Percentiles rank a stretch among this genome's conserved stretches.
Evolutionary conservation across 352 stramenopile species (phyloP).

Genomic region (Thalassiosira livingstoniorum): DNA sequence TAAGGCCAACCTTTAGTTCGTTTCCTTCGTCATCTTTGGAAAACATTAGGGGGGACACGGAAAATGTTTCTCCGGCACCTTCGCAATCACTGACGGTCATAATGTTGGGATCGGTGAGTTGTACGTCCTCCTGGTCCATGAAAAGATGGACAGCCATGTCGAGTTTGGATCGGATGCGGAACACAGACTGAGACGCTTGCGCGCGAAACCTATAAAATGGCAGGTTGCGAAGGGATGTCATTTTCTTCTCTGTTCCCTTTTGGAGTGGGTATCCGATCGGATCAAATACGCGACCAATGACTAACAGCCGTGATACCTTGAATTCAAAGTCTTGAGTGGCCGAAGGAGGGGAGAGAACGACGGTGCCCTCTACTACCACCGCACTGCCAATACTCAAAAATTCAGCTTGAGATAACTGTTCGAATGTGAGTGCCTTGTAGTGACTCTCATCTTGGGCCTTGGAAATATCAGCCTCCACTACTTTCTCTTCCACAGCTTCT

Average conservation of each 20-base stretch:
- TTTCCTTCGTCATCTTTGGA: constrained; percentile 41
- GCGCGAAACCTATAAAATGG: constrained; percentile 65
- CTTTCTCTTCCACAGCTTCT: background rate
- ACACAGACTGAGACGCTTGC: constrained; percentile 62
- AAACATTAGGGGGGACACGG: constrained; percentile 90
- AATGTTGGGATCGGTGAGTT: constrained; percentile 75
- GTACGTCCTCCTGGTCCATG: constrained; percentile 69
- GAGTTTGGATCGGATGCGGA: constrained; percentile 69
- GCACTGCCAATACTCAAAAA: constrained; percentile 60
- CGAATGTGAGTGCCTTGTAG: constrained; percentile 65
- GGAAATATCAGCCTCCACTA: background rate
- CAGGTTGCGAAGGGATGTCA: constrained; percentile 54
- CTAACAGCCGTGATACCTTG: constrained; percentile 43
- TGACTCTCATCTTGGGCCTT: constrained; percentile 54
- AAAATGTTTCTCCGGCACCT: constrained; percentile 97
- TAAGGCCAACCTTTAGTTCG: constrained; percentile 63
- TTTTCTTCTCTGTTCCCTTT: constrained; percentile 75
- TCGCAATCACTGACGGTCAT: constrained; percentile 96
- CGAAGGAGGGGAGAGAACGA: constrained; percentile 61
- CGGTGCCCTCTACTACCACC: constrained; percentile 55
- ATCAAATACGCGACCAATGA: constrained; percentile 69
- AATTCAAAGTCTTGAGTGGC: constrained; percentile 75
- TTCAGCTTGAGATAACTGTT: constrained; percentile 55
- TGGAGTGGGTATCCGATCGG: constrained; percentile 66
- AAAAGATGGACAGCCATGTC: constrained; percentile 73